Conservation (phyloP, 345 rosid species). For the Euphorbia peplus region DNA sequence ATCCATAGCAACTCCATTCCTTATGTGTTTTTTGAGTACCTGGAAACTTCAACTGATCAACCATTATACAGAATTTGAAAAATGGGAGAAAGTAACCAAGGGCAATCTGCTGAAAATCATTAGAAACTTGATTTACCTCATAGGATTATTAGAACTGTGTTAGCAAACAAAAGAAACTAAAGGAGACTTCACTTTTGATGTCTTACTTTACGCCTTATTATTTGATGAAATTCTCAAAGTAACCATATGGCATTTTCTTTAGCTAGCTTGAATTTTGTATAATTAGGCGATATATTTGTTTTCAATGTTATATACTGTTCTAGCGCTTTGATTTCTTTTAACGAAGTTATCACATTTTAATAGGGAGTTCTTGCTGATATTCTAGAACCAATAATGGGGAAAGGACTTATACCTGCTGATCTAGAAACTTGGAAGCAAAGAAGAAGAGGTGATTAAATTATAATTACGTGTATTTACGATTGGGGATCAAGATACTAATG, state of each 20-base stretch:
- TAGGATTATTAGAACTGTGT: neutral
- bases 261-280: conserved; percentile 1
- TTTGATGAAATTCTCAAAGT: neutral
- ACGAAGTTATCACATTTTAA: conserved; percentile 16
- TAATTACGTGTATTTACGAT: neutral
- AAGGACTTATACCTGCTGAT: conserved; percentile 96
- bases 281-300: neutral
- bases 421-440: conserved; percentile 91
- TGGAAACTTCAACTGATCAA: neutral
- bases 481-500: neutral
- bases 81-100: neutral
- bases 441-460: conserved; percentile 66
- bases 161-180: neutral
- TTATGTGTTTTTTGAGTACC: neutral
- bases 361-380: conserved; percentile 98
- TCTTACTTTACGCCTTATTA: neutral
- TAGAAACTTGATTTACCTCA: neutral
- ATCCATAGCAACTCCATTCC: neutral
- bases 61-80: neutral
- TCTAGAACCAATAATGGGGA: conserved; percentile 95
- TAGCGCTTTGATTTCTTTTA: conserved; percentile 2
- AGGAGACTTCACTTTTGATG: neutral
- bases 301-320: neutral
- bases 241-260: neutral
- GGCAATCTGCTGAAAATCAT: neutral